Evolutionary conservation across 2,329 filamentous ascomycete genomes (phyloP), one percentile per base, ranked within the genome.

Genomic region (Aureobasidium melanogenum): DNA sequence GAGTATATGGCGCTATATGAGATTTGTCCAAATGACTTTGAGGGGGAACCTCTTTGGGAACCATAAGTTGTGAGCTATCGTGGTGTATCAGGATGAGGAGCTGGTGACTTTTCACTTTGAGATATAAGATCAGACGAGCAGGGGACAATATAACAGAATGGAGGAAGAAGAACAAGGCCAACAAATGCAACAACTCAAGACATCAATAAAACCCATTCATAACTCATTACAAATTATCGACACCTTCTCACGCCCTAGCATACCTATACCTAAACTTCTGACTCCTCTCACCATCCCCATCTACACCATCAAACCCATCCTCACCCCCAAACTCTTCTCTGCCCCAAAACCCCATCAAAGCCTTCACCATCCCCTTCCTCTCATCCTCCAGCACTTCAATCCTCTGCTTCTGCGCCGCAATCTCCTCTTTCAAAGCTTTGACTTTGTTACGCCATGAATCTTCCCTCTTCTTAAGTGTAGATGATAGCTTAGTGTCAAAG

Each of bases 311-410:
- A 10, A 32, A 22, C 9, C 32, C 32, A 51, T 32, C 52, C 5
- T 56, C 47, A 4, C 26, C 43, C 0, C 72, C 73, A 22, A 69
- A 68, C 59, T 75, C 73, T 56, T 73, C 70, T 43, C 88, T 84
- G 68, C 95, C 90, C 92, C 92, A 96, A 65, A 91, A 88, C 64
- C 88, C 82, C 74, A 92, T 85, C 54, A 96, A 77, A 46, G 87
- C 83, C 54, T 71, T 71, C 5, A 65, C 68, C 69, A 74, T 69
- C 0, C 66, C 58, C 58, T 66, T 67, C 38, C 70, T 66, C 66
- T 74, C 71, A 34, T 65, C 65, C 60, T 68, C 66, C 38, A 68
- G 51, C 47, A 67, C 65, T 38, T 66, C 26, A 8, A 57, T 41
- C 15, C 19, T 59, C n/a, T 34, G 3, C 12, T 47, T 39, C 3